A percentile compares a stretch with the other conserved stretches of the same genome.
These are phyloP conservation scores for Senecio squalidus DNA, from an alignment of 140 eudicot genomes.

Conservation along the genomic window DNA sequence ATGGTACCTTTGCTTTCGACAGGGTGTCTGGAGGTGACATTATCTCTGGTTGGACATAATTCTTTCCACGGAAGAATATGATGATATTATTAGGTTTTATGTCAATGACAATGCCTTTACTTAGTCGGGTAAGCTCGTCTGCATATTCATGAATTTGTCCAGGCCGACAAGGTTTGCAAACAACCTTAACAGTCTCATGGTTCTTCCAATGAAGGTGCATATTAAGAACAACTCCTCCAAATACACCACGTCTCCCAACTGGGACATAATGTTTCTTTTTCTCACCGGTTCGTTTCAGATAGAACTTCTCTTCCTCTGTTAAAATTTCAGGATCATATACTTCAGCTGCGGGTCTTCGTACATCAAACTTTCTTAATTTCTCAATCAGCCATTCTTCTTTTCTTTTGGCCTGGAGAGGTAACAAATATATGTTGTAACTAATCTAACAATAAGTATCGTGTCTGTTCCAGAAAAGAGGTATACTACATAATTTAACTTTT, in stretches of 20 bases:
- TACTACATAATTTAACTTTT: background rate
- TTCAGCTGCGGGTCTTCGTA: conserved; percentile 63
- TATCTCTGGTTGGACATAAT: conserved; percentile 82
- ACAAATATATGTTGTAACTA: background rate
- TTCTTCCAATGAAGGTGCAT: conserved; percentile 99
- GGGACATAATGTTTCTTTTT: conserved; percentile 96
- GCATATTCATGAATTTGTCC: conserved; percentile 91
- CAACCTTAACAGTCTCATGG: conserved; percentile 91
- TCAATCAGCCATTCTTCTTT: conserved; percentile 95
- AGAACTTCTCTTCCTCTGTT: conserved; percentile 91
- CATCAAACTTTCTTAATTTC: conserved; percentile 72
- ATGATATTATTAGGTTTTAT: conserved; percentile 74
- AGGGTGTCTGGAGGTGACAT: conserved; percentile 92
- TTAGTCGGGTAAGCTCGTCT: conserved; percentile 82
- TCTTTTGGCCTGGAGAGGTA: conserved; percentile 65
- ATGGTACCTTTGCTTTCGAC: conserved; percentile 83
- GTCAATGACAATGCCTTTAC: conserved; percentile 87
- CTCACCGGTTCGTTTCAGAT: conserved; percentile 90
- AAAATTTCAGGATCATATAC: conserved; percentile 83
- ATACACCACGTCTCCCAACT: conserved; percentile 95
- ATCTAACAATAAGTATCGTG: background rate
- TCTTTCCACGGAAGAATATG: conserved; percentile 81
- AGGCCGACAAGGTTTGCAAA: conserved; percentile 87
- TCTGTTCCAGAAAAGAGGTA: background rate
- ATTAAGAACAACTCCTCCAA: conserved; percentile 97